A percentile compares a stretch with the other conserved stretches of the same genome.
Conservation (phyloP, 192 early-diverging fungal genomes). For the Coemansia sp. region DNA sequence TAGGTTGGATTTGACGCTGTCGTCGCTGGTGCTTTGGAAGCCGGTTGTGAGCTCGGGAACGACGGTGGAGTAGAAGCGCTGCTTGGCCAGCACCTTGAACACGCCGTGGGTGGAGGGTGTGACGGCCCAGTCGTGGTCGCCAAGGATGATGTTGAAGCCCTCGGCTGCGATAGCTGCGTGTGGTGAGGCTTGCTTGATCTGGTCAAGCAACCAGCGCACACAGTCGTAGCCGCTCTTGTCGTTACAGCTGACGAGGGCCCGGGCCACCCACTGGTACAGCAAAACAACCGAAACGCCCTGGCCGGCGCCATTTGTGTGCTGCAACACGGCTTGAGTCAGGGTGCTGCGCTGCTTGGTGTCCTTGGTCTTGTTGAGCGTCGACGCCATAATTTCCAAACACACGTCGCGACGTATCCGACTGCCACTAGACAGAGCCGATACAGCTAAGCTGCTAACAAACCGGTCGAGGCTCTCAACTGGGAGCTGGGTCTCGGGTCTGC, state of each 20-base stretch:
- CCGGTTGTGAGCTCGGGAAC: constrained; percentile 65
- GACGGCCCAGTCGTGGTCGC: constrained; percentile 67
- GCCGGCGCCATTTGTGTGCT: background rate
- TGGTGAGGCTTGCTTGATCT: constrained; percentile 14
- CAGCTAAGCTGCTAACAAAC: constrained; percentile 49
- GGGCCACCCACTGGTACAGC: constrained; percentile 41
- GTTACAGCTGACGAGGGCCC: constrained; percentile 42
- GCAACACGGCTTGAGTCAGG: constrained; percentile 22
- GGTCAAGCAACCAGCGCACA: constrained; percentile 33
- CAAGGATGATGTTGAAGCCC: constrained; percentile 71
- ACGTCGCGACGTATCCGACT: constrained; percentile 53
- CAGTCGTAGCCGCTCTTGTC: constrained; percentile 43
- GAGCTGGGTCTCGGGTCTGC: constrained; percentile 48
- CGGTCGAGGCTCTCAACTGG: constrained; percentile 52
- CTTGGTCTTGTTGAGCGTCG: constrained; percentile 66
- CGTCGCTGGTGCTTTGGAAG: constrained; percentile 32
- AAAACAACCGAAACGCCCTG: constrained; percentile 1
- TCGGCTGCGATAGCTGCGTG: constrained; percentile 53
- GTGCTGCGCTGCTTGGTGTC: constrained; percentile 33
- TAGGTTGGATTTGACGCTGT: constrained; percentile 67
- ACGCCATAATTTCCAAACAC: constrained; percentile 58
- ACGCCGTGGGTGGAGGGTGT: constrained; percentile 57
- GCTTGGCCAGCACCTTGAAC: constrained; percentile 73
- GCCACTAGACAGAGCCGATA: constrained; percentile 37
- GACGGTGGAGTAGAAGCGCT: constrained; percentile 78